phyloP scores from a whole-genome alignment of 768 basidiomycete species.

The Hirschioporus abietinus region DNA sequence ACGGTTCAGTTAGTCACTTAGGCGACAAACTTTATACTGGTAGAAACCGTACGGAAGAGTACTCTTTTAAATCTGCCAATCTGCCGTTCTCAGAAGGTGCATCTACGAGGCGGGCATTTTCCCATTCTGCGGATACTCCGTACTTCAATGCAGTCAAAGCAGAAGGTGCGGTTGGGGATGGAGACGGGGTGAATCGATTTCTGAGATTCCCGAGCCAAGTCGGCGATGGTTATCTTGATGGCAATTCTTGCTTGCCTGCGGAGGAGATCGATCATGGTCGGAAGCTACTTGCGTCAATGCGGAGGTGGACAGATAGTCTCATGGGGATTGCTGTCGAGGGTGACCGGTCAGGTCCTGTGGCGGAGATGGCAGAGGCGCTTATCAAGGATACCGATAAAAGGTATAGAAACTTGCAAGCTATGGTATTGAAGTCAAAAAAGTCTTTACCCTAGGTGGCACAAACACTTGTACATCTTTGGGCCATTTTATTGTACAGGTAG shows the following conservation, averaged over 20 bases:
- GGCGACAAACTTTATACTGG: not conserved
- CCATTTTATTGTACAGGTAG: no score
- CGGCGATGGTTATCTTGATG: no score
- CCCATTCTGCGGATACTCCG: no score
- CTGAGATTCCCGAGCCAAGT: not conserved
- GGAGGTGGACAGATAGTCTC: not conserved
- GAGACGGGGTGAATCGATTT: not conserved
- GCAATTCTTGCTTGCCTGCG: not conserved
- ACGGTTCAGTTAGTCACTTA: not conserved
- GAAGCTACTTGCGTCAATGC: not conserved
- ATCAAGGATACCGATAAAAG: not conserved
- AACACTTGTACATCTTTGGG: no score
- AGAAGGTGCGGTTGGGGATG: no score
- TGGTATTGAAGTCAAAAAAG: not conserved
- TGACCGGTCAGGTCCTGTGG: not conserved
- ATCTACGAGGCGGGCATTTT: not conserved
- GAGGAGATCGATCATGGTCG: not conserved
- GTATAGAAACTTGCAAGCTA: not conserved
- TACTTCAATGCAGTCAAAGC: no score
- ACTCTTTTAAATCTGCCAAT: not conserved
- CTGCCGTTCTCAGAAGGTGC: not conserved
- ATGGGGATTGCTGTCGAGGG: not conserved
- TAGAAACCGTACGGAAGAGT: not conserved
- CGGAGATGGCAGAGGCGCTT: not conserved
- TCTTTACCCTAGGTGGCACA: not conserved